These are phyloP conservation scores for Penicillium sp. DNA, from an alignment of 2,329 filamentous ascomycete genomes.

Conservation along the genomic window DNA sequence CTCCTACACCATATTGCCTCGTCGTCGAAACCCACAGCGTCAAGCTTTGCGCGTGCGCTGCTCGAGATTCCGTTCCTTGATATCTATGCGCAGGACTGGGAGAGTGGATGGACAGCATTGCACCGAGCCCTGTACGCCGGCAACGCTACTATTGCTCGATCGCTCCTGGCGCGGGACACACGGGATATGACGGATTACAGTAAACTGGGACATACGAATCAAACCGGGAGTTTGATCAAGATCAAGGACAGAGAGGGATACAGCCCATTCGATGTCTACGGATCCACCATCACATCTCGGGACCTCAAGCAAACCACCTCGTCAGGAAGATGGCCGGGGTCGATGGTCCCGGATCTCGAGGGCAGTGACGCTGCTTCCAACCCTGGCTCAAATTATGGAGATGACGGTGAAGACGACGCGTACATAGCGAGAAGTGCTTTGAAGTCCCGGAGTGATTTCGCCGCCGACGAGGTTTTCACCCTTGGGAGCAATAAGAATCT, in stretches of 20 bases:
- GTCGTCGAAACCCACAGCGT: conserved; percentile 67
- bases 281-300: conserved; percentile 79
- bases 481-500: conserved; percentile 98
- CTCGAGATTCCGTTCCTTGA: conserved; percentile 82
- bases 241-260: conserved; percentile 95
- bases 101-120: conserved; percentile 94
- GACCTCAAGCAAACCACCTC: conserved; percentile 52
- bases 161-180: conserved; percentile 77
- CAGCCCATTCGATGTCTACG: conserved; percentile 91
- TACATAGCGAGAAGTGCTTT: conserved; percentile 29
- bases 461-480: conserved; percentile 84
- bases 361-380: conserved; percentile 33
- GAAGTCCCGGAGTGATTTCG: conserved; percentile 43
- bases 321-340: conserved; percentile 40
- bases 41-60: conserved; percentile 74
- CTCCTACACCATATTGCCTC: conserved; percentile 82
- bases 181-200: conserved; percentile 65
- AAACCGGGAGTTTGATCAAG: conserved; percentile 78
- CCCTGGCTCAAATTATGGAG: conserved; percentile 34
- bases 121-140: conserved; percentile 89
- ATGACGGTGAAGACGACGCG: conserved; percentile 54
- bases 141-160: conserved; percentile 81
- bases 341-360: conserved; percentile 49
- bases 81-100: conserved; percentile 80
- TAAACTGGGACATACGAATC: conserved; percentile 54